Percentiles rank a stretch among this genome's conserved stretches.
Evolutionary conservation across 306 rosid genomes (phyloP).

Genomic region (Glycine soja): DNA sequence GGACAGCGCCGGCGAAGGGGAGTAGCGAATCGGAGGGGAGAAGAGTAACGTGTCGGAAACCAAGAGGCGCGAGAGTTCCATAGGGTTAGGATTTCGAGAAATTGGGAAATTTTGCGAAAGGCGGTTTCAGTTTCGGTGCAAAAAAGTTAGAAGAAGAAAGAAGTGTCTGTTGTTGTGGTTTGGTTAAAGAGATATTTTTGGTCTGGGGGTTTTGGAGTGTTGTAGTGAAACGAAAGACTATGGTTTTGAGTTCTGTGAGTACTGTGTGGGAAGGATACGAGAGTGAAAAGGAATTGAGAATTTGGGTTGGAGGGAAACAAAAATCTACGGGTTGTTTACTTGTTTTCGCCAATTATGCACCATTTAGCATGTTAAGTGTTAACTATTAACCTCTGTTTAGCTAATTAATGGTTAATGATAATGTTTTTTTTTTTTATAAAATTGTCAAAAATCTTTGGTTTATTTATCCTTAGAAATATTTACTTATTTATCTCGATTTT

Average conservation of each 20-base stretch:
- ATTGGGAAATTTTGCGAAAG: background rate
- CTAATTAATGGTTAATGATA: too few relatives aligned
- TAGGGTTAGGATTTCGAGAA: slow-evolving; percentile 52
- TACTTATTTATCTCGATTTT: too few relatives aligned
- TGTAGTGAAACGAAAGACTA: background rate
- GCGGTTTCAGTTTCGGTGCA: too few relatives aligned
- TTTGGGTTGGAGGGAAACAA: slow-evolving; percentile 42
- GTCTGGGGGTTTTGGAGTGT: slow-evolving; percentile 17
- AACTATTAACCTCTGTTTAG: too few relatives aligned
- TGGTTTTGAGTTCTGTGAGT: background rate
- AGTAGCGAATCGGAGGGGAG: slow-evolving; percentile 53
- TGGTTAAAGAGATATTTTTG: background rate
- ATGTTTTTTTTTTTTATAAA: too few relatives aligned
- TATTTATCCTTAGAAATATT: too few relatives aligned
- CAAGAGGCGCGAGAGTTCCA: slow-evolving; percentile 62
- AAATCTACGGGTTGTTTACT: background rate
- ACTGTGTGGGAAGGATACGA: slow-evolving; percentile 41
- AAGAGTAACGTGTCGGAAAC: slow-evolving; percentile 52
- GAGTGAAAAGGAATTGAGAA: background rate
- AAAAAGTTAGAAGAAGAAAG: background rate
- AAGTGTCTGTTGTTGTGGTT: slow-evolving; percentile 31
- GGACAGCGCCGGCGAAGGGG: slow-evolving; percentile 37
- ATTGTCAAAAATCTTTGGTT: too few relatives aligned
- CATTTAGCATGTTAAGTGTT: too few relatives aligned
- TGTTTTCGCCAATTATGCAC: background rate